These are phyloP conservation scores for Chlorella sp. DNA, from an alignment of 139 green algal species.

Conservation along the genomic window DNA sequence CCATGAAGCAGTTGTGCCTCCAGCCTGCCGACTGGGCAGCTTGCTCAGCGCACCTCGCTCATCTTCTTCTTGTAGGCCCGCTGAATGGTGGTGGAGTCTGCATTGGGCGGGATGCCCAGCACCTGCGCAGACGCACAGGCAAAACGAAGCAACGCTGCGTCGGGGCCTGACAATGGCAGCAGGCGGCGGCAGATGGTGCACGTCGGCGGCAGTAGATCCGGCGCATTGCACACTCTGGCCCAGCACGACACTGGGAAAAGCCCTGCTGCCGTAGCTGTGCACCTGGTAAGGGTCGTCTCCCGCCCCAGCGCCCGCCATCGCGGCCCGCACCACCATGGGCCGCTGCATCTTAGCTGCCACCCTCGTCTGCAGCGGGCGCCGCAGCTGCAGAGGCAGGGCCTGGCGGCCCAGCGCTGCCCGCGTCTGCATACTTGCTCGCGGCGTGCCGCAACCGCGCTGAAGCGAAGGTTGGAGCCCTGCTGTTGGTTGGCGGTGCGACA, in stretches of 20 bases:
- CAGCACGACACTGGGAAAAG: no score
- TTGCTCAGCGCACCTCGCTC: slow-evolving; percentile 28
- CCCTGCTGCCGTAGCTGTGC: background rate
- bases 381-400: background rate
- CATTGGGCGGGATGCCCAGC: slow-evolving; percentile 47
- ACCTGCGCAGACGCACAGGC: slow-evolving; percentile 41
- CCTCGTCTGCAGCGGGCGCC: background rate
- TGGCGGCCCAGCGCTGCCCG: background rate
- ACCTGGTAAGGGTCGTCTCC: slow-evolving; percentile 49
- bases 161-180: background rate
- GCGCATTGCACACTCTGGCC: background rate
- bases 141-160: no score
- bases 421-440: no score
- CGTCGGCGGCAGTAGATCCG: background rate
- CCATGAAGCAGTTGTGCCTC: no score
- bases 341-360: background rate
- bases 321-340: background rate
- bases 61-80: slow-evolving; percentile 56
- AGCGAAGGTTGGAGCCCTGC: no score
- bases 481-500: no score
- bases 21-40: no score
- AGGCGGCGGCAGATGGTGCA: no score
- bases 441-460: no score
- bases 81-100: slow-evolving; percentile 53
- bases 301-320: background rate